phyloP scores from a whole-genome alignment of 2,329 filamentous ascomycete genomes.

The Paradendryphiella salina region DNA sequence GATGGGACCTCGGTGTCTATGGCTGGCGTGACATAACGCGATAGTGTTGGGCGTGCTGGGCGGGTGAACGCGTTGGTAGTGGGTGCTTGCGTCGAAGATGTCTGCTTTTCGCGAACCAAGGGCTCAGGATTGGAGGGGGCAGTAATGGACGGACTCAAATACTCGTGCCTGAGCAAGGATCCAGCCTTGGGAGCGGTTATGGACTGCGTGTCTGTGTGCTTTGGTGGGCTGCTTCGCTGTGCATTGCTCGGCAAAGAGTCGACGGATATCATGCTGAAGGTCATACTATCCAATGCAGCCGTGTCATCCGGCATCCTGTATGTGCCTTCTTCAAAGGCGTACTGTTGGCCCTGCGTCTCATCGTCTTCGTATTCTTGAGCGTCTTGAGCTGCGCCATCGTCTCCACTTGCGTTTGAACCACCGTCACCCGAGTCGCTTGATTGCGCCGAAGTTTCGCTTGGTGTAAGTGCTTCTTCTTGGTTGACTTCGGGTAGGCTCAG shows the following conservation, averaged over 20 bases:
- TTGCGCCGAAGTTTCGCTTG: slow-evolving; percentile 8
- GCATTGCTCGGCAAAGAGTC: slow-evolving; percentile 50
- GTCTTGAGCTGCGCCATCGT: not conserved
- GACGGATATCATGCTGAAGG: slow-evolving; percentile 57
- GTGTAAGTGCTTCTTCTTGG: slow-evolving; percentile 2
- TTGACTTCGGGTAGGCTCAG: not conserved
- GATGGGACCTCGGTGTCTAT: slow-evolving; percentile 34
- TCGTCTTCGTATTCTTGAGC: slow-evolving; percentile 24
- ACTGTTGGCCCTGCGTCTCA: slow-evolving; percentile 21
- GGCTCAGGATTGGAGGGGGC: not conserved
- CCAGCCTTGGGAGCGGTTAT: slow-evolving; percentile 9
- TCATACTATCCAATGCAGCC: slow-evolving; percentile 54
- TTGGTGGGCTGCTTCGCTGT: slow-evolving; percentile 33
- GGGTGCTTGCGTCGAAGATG: slow-evolving; percentile 11
- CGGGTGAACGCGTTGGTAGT: slow-evolving; percentile 7
- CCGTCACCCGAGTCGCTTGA: slow-evolving; percentile 2
- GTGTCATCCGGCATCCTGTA: slow-evolving; percentile 49
- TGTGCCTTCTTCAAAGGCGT: slow-evolving; percentile 38
- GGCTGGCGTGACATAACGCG: slow-evolving; percentile 36
- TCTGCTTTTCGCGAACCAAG: slow-evolving; percentile 4
- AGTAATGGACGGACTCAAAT: slow-evolving; percentile 12
- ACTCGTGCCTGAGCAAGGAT: slow-evolving; percentile 20
- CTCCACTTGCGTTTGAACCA: not conserved
- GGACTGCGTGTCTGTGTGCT: slow-evolving; percentile 11
- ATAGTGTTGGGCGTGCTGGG: slow-evolving; percentile 19